phyloP scores from a whole-genome alignment of 2,329 filamentous ascomycete genomes.

The Colletotrichum paranaense region DNA sequence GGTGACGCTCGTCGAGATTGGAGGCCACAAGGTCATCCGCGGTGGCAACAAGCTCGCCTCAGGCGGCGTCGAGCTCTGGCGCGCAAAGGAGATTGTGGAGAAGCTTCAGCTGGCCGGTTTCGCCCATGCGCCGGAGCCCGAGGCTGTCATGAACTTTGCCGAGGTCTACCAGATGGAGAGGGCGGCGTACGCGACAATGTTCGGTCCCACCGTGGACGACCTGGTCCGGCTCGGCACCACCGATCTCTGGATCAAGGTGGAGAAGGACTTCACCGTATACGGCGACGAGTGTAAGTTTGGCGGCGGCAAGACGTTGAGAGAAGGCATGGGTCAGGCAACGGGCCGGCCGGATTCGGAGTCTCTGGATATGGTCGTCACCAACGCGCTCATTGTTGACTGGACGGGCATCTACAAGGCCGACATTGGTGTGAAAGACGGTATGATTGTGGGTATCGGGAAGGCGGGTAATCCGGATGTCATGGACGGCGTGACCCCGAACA shows the following conservation, averaged over 20 bases:
- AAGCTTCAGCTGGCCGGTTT: slow-evolving; percentile 80
- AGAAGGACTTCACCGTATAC: slow-evolving; percentile 85
- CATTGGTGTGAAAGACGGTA: slow-evolving; percentile 89
- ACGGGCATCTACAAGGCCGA: slow-evolving; percentile 96
- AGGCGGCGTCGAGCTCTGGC: slow-evolving; percentile 74
- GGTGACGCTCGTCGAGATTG: slow-evolving; percentile 90
- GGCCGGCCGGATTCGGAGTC: slow-evolving; percentile 78
- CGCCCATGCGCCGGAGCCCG: slow-evolving; percentile 77
- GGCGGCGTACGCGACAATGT: slow-evolving; percentile 86
- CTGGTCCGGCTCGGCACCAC: slow-evolving; percentile 84
- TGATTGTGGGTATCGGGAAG: slow-evolving; percentile 91
- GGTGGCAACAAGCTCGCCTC: slow-evolving; percentile 86
- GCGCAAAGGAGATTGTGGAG: slow-evolving; percentile 73
- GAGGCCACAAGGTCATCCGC: slow-evolving; percentile 80
- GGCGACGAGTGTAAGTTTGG: slow-evolving; percentile 97
- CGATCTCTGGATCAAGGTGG: slow-evolving; percentile 90
- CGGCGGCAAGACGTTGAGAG: slow-evolving; percentile 91
- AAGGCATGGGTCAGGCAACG: slow-evolving; percentile 95
- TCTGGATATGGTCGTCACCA: slow-evolving; percentile 88
- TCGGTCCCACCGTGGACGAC: slow-evolving; percentile 91
- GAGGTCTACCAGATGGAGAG: slow-evolving; percentile 79
- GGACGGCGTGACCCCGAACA: slow-evolving; percentile 81
- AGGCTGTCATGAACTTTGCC: slow-evolving; percentile 62
- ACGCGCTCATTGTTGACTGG: slow-evolving; percentile 91
- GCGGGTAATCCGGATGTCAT: slow-evolving; percentile 98